phyloP scores from a whole-genome alignment of 371 early-diverging fungal genomes.

The Mortierella sp. region DNA sequence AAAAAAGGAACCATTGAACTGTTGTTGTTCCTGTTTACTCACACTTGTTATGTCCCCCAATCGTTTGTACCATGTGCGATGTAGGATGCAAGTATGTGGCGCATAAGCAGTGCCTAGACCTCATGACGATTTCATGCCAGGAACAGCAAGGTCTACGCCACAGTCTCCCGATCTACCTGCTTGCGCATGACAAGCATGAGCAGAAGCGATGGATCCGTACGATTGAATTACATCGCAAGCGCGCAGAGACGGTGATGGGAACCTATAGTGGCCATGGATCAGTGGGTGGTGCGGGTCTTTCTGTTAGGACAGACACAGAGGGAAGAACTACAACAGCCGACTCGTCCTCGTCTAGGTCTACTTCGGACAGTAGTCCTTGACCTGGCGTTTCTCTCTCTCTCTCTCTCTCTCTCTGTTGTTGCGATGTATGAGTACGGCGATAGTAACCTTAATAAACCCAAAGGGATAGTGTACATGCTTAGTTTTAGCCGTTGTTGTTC shows the following conservation, averaged over 20 bases:
- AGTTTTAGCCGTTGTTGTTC: no score
- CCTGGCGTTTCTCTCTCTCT: not conserved
- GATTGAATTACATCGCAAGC: constrained; percentile 53
- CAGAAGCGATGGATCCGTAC: constrained; percentile 53
- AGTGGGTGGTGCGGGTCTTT: not conserved
- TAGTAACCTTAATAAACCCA: no score
- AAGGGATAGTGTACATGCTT: no score
- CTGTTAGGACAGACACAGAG: not conserved
- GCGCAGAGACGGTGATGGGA: constrained; percentile 22
- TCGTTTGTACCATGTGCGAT: not conserved
- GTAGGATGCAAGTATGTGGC: constrained; percentile 55
- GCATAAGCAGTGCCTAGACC: constrained; percentile 53
- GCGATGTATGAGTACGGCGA: no score
- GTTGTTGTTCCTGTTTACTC: not conserved
- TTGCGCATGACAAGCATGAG: constrained; percentile 57
- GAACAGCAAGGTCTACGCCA: constrained; percentile 56
- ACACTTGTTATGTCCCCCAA: not conserved
- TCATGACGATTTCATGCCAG: constrained; percentile 52
- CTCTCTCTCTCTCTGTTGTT: no score
- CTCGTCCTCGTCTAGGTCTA: not conserved
- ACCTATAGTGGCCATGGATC: not conserved
- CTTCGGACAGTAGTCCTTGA: not conserved
- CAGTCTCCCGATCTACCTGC: constrained; percentile 49
- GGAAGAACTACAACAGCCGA: not conserved
- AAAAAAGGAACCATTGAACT: not conserved